These are phyloP conservation scores for Endocladia muricata DNA, from an alignment of 31 red algal genomes.

Conservation along the genomic window DNA sequence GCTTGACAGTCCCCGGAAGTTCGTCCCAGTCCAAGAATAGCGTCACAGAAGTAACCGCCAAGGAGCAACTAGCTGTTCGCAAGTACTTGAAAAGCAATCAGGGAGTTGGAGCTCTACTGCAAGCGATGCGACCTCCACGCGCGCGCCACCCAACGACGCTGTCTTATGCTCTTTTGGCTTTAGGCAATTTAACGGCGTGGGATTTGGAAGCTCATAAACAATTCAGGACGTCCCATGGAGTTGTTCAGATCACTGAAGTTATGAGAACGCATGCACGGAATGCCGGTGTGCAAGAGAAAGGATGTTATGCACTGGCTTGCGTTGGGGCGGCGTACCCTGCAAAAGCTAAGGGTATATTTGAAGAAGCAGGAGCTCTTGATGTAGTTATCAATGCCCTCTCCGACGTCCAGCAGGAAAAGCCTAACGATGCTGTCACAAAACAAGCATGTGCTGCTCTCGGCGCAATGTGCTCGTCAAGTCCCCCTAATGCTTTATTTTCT, in stretches of 20 bases:
- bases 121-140: slow-evolving; percentile 39
- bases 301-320: slow-evolving; percentile 74
- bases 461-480: slow-evolving; percentile 52
- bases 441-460: slow-evolving; percentile 69
- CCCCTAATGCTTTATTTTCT: slow-evolving; percentile 41
- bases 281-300: slow-evolving; percentile 69
- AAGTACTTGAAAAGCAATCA: slow-evolving; percentile 47
- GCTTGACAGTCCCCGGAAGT: slow-evolving; percentile 50
- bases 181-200: slow-evolving; percentile 79
- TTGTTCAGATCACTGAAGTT: slow-evolving; percentile 47
- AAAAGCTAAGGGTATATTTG: slow-evolving; percentile 58
- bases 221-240: slow-evolving; percentile 58
- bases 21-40: slow-evolving; percentile 40
- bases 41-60: slow-evolving; percentile 29
- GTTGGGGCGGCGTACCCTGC: slow-evolving; percentile 52
- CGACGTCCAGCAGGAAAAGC: slow-evolving; percentile 27
- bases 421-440: slow-evolving; percentile 67
- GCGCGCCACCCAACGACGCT: slow-evolving; percentile 62
- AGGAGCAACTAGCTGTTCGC: slow-evolving; percentile 62
- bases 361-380: slow-evolving; percentile 42
- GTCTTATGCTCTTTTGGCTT: slow-evolving; percentile 55
- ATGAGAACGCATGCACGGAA: slow-evolving; percentile 57
- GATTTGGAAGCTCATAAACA: slow-evolving; percentile 66
- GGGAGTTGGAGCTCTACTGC: slow-evolving; percentile 47
- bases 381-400: slow-evolving; percentile 48